phyloP scores from a whole-genome alignment of 768 basidiomycete species.

The Trametes cinnabarina region DNA sequence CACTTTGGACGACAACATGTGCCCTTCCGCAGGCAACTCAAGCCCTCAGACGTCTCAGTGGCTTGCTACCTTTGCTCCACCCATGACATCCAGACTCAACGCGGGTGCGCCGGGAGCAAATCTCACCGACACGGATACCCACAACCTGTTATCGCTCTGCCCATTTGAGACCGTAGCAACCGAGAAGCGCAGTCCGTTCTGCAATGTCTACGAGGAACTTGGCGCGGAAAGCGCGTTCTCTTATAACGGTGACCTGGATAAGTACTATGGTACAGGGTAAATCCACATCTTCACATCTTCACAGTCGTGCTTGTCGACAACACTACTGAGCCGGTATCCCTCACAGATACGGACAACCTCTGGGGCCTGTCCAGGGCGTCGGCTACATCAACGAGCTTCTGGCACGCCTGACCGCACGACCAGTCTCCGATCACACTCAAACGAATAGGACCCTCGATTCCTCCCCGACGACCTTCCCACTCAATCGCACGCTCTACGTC shows the following conservation, averaged over 20 bases:
- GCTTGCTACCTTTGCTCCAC: slow-evolving; percentile 52
- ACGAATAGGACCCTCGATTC: slow-evolving; percentile 72
- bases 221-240: slow-evolving; percentile 65
- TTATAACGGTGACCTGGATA: slow-evolving; percentile 69
- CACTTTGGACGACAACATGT: slow-evolving; percentile 65
- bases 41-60: slow-evolving; percentile 45
- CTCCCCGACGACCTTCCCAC: slow-evolving; percentile 66
- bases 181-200: slow-evolving; percentile 62
- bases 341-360: slow-evolving; percentile 57
- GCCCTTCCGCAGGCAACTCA: slow-evolving; percentile 51
- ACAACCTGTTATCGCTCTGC: slow-evolving; percentile 68
- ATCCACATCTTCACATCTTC: slow-evolving; percentile 20
- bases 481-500: slow-evolving; percentile 60
- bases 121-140: slow-evolving; percentile 53
- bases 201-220: slow-evolving; percentile 54
- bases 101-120: slow-evolving; percentile 58
- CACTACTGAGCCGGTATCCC: slow-evolving; percentile 34
- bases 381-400: slow-evolving; percentile 88
- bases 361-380: slow-evolving; percentile 79
- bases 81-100: slow-evolving; percentile 62
- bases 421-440: slow-evolving; percentile 67
- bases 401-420: slow-evolving; percentile 64
- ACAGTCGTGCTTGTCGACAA: neutral
- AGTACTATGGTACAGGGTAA: slow-evolving; percentile 77
- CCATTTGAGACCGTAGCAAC: slow-evolving; percentile 68